Base-by-base conservation (phyloP, 2,329 filamentous ascomycete species). In the Hymenoscyphus scutula region DNA sequence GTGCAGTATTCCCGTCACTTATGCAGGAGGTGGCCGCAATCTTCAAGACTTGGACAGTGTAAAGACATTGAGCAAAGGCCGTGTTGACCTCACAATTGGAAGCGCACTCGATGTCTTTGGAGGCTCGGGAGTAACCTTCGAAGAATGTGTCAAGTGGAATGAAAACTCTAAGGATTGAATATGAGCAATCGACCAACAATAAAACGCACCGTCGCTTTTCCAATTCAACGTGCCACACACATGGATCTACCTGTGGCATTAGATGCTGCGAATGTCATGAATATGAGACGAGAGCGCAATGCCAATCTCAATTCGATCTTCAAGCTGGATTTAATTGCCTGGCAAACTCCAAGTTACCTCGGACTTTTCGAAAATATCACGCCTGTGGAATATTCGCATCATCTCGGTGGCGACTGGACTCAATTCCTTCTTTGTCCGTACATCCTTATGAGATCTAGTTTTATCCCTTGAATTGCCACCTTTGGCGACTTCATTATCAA, bases 91-190 rank as follows among this genome's bases (percentile, higher is more conserved):
- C 70, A 99, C 95, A 0, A 98, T 98, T 73, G 95, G 95, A 13
- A 98, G 95, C 75, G 95, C 95, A 1, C 78, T 99, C 71, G 95
- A 99, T 77, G 92, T 97, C 68, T 99, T 99, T 76, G 95, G 95
- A 8, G 95, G 95, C 1, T 86, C 81, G 19, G 90, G 91, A 1
- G 92, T 97, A 60, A 91, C 84, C 65, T 92, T 98, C 73, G 88
- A 90, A 37, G 93, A 97, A 62, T 98, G 94, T 75, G 88, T 97
- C 38, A 80, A 81, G 70, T 99, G 95, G 95, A 98, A 98, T 74
- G 78, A 51, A 19, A 51, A 51, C 45, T 51, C 45, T 19, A 51
- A 25, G 11, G 23, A 23, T 51, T 51, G 45, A 51, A 51, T 51
- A 51, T 51, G 45, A 51, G 23, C n/a, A 11, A 11, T 13, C 10